Conservation (phyloP, 768 basidiomycete genomes). For the Tulasnella sp. region DNA sequence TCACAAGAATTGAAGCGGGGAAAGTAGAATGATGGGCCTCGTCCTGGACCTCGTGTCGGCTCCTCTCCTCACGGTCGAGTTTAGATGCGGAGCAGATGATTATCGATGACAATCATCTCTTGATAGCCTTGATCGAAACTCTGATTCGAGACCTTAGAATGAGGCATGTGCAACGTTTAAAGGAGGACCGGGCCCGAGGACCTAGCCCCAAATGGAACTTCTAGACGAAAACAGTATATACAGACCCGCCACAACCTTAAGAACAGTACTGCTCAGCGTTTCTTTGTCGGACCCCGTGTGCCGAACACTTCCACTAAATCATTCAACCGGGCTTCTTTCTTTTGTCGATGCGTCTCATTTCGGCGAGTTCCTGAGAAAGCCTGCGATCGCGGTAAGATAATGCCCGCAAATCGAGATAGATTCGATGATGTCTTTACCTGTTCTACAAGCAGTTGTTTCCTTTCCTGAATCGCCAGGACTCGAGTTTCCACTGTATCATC, state of each 20-base stretch:
- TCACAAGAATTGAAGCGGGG: background rate
- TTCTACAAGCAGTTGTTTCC: slow-evolving; percentile 70
- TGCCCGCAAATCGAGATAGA: background rate
- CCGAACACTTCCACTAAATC: slow-evolving; percentile 36
- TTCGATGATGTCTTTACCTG: slow-evolving; percentile 41
- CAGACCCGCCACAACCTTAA: background rate
- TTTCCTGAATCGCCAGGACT: slow-evolving; percentile 80
- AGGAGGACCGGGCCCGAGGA: background rate
- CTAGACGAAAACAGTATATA: background rate
- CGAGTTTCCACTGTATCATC: slow-evolving; percentile 85
- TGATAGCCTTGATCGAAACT: background rate
- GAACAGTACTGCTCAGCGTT: background rate
- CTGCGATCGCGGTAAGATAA: slow-evolving; percentile 32
- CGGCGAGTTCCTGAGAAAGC: slow-evolving; percentile 79
- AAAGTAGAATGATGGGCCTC: background rate
- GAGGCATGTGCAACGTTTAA: background rate
- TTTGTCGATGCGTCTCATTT: slow-evolving; percentile 65
- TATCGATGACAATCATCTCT: background rate
- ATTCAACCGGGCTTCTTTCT: slow-evolving; percentile 73
- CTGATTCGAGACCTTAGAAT: background rate
- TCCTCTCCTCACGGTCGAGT: background rate
- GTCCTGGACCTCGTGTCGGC: background rate
- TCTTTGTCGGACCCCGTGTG: background rate
- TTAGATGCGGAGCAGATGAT: background rate
- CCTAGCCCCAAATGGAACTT: background rate